Conservation (phyloP, 345 rosid species). For the Gossypium anomalum region DNA sequence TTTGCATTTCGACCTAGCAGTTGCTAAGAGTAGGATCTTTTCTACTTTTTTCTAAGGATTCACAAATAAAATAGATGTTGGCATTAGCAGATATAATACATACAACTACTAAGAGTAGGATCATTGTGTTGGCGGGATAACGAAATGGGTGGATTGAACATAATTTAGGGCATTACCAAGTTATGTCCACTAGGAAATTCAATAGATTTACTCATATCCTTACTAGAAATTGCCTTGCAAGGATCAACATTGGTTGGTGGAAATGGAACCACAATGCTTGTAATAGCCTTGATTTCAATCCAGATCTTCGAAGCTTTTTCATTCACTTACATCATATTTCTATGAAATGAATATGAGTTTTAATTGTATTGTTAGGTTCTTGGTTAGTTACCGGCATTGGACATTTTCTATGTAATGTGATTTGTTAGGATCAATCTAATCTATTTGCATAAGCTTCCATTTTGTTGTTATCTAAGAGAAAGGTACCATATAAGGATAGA, state of each 20-base stretch:
- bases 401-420: not conserved
- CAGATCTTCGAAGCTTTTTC: slow-evolving; percentile 49
- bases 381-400: slow-evolving; percentile 52
- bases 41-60: no score
- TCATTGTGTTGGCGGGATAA: slow-evolving; percentile 28
- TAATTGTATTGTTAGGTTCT: slow-evolving; percentile 38
- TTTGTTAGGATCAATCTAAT: slow-evolving; percentile 17
- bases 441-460: slow-evolving; percentile 39
- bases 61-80: no score
- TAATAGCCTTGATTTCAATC: slow-evolving; percentile 49
- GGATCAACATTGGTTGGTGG: slow-evolving; percentile 61
- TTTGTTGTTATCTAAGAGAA: slow-evolving; percentile 34
- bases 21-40: no score
- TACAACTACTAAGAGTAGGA: not conserved
- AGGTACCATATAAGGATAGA: slow-evolving; percentile 22
- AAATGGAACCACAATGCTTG: slow-evolving; percentile 50
- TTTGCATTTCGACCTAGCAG: no score
- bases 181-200: slow-evolving; percentile 26
- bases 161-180: slow-evolving; percentile 60
- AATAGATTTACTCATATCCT: slow-evolving; percentile 48
- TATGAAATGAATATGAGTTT: slow-evolving; percentile 15
- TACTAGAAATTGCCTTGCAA: slow-evolving; percentile 60
- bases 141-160: slow-evolving; percentile 76
- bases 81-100: no score
- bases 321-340: slow-evolving; percentile 31